phyloP scores from a whole-genome alignment of 257 asterid genomes.

The Primulina tabacum region DNA sequence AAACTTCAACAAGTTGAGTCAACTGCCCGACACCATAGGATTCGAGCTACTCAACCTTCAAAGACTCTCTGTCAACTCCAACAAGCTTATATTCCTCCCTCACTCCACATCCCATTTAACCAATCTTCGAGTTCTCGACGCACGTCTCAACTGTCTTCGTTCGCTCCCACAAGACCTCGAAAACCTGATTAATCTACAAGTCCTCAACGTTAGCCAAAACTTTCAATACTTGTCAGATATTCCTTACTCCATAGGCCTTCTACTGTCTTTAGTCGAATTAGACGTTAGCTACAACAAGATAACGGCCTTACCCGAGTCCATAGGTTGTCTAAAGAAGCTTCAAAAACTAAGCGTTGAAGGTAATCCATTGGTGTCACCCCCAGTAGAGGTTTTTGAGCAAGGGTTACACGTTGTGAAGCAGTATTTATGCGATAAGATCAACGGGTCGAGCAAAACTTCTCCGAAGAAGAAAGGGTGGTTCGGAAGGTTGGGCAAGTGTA shows the following conservation, averaged over 20 bases:
- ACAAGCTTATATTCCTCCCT: constrained; percentile 73
- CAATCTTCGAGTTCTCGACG: constrained; percentile 65
- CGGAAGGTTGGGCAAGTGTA: constrained; percentile 63
- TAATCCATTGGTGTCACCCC: constrained; percentile 72
- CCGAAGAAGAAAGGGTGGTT: constrained; percentile 66
- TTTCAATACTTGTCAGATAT: constrained; percentile 61
- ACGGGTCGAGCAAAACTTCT: constrained; percentile 34
- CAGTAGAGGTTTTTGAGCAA: constrained; percentile 55
- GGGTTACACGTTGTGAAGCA: constrained; percentile 58
- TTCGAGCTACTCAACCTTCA: constrained; percentile 67
- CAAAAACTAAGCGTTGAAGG: constrained; percentile 81
- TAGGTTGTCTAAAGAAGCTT: constrained; percentile 76
- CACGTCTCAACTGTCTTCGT: constrained; percentile 75
- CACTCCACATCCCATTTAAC: constrained; percentile 76
- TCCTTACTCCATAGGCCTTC: constrained; percentile 82
- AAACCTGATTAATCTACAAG: constrained; percentile 63
- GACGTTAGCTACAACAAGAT: constrained; percentile 87
- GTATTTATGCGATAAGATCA: constrained; percentile 64
- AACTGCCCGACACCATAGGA: constrained; percentile 74
- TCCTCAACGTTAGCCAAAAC: constrained; percentile 79
- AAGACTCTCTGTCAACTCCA: constrained; percentile 69
- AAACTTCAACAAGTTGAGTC: constrained; percentile 71
- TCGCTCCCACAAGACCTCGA: constrained; percentile 86
- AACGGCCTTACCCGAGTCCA: constrained; percentile 58
- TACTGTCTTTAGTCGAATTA: constrained; percentile 62